A percentile compares a stretch with the other conserved stretches of the same genome.
phyloP scores from a whole-genome alignment of 73 alveolate species.

The Uronychia setigera region DNA sequence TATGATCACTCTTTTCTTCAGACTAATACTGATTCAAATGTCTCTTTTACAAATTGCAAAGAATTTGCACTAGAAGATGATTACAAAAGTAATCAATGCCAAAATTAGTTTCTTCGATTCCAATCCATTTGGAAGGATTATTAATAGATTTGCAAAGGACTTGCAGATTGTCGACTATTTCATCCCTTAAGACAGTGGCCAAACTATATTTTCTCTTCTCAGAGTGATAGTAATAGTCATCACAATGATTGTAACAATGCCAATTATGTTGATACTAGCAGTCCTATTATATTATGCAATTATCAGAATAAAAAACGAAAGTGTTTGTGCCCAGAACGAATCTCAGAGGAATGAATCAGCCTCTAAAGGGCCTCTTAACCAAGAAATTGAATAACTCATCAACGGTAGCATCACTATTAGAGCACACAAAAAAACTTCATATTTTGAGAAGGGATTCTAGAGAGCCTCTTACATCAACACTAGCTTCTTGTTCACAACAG shows the following conservation, averaged over 20 bases:
- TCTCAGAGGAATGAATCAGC: not conserved
- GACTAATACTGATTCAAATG: not conserved
- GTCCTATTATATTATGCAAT: not conserved
- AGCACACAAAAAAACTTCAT: not conserved
- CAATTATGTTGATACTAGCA: not conserved
- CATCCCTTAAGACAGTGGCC: not conserved
- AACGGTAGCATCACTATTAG: not conserved
- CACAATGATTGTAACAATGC: not conserved
- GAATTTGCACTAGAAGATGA: constrained; percentile 70
- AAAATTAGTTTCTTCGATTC: constrained; percentile 84
- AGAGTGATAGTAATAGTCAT: not conserved
- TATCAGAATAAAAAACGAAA: too few species aligned
- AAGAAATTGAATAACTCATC: not conserved
- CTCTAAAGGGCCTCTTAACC: not conserved
- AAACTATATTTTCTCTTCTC: not conserved
- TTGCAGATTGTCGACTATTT: not conserved
- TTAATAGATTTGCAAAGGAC: constrained; percentile 82
- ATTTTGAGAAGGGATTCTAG: not conserved
- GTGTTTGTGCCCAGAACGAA: not conserved
- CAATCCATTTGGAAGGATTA: constrained; percentile 80
- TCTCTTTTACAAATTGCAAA: not conserved
- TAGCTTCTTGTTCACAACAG: not conserved
- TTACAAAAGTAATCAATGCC: constrained; percentile 75
- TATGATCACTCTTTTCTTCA: not conserved
- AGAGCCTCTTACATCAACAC: not conserved